phyloP scores from a whole-genome alignment of 2,329 filamentous ascomycete species.

The Diaporthe batatas region DNA sequence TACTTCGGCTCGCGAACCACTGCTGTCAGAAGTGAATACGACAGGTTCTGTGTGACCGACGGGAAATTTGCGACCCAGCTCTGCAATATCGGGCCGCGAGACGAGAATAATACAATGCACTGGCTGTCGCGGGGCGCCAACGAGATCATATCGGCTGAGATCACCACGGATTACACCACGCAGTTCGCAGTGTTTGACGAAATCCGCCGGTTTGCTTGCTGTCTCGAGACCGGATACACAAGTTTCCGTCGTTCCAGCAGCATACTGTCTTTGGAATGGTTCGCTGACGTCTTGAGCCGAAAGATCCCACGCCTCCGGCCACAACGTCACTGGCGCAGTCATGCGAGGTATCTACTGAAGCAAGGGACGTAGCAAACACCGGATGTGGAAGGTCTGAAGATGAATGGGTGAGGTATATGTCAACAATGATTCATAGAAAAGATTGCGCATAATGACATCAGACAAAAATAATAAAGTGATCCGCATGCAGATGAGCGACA shows the following conservation, averaged over 20 bases:
- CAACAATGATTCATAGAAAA: too few relatives aligned
- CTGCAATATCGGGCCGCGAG: conserved; percentile 35
- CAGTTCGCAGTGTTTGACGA: neutral
- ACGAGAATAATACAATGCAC: neutral
- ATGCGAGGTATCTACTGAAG: conserved; percentile 30
- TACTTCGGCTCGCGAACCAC: conserved; percentile 24
- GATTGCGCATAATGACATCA: too few relatives aligned
- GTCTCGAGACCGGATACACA: conserved; percentile 2
- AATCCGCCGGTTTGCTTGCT: neutral
- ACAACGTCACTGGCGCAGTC: conserved; percentile 34
- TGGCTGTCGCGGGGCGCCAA: conserved; percentile 33
- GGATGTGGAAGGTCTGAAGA: too few relatives aligned
- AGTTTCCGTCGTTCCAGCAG: too few relatives aligned
- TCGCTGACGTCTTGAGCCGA: neutral
- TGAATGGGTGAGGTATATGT: neutral
- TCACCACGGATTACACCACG: conserved; percentile 4
- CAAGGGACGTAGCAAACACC: neutral
- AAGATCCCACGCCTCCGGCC: conserved; percentile 31
- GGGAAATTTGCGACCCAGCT: conserved; percentile 17
- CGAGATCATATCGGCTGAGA: neutral
- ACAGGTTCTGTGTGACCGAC: conserved; percentile 24
- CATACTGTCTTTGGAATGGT: neutral
- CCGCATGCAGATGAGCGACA: neutral
- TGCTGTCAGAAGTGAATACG: neutral
- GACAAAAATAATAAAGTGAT: neutral